Evolutionary conservation across 1,284 basidiomycete genomes (phyloP).

Genomic region (Puccinia polysora): DNA sequence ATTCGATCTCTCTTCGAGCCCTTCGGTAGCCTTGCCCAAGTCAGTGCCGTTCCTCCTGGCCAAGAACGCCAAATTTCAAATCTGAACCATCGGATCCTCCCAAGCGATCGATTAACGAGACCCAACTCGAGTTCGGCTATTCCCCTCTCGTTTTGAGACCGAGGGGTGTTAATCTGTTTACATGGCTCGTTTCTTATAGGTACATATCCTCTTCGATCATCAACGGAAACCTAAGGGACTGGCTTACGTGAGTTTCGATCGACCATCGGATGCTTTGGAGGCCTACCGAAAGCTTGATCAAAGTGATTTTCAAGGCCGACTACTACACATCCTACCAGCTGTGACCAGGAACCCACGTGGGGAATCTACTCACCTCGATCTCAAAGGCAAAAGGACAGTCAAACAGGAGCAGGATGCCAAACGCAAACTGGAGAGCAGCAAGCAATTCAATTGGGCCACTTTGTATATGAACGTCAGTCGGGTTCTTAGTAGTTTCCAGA

Average conservation of each 20-base stretch:
- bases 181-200: conserved; percentile 56
- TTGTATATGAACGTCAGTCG: conserved; percentile 93
- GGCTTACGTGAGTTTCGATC: conserved; percentile 73
- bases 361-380: conserved; percentile 6
- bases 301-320: conserved; percentile 81
- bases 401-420: conserved; percentile 63
- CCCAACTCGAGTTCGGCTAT: background rate
- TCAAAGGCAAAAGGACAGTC: conserved; percentile 6
- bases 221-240: conserved; percentile 69
- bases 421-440: conserved; percentile 68
- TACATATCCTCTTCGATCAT: conserved; percentile 74
- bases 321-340: conserved; percentile 82
- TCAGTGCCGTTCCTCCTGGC: conserved; percentile 46
- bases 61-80: too few relatives aligned
- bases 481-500: too few relatives aligned
- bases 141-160: conserved; percentile 20
- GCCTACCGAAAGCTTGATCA: conserved; percentile 78
- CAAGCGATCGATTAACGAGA: too few relatives aligned
- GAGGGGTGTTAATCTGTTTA: conserved; percentile 17
- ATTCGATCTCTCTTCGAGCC: conserved; percentile 65
- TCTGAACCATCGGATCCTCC: too few relatives aligned
- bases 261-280: conserved; percentile 64
- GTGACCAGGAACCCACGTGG: conserved; percentile 62
- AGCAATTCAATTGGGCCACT: conserved; percentile 92
- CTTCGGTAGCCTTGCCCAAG: conserved; percentile 64